phyloP scores from a whole-genome alignment of 2,329 filamentous ascomycete species.

The Aspergillus intermedius region DNA sequence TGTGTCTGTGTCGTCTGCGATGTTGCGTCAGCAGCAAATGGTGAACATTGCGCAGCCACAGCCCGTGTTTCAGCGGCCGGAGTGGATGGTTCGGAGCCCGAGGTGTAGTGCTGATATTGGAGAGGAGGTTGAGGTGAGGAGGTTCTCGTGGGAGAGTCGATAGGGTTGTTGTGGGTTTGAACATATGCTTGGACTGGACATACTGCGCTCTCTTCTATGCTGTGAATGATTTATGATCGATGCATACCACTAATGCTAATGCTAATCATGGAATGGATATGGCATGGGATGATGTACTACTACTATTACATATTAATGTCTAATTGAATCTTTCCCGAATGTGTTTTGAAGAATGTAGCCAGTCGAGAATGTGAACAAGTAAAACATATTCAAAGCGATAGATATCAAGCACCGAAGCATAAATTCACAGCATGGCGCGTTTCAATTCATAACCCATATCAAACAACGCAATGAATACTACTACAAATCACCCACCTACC shows the following conservation, averaged over 20 bases:
- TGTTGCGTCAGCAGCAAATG: slow-evolving; percentile 10
- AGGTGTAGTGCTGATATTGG: slow-evolving; percentile 4
- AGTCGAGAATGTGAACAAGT: neutral
- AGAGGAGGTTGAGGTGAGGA: slow-evolving; percentile 2
- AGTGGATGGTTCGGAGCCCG: neutral
- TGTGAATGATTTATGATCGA: neutral
- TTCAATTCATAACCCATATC: slow-evolving; percentile 12
- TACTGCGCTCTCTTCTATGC: neutral
- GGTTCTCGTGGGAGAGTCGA: slow-evolving; percentile 24
- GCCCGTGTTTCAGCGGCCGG: slow-evolving; percentile 17
- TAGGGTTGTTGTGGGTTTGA: neutral
- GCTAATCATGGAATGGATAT: neutral
- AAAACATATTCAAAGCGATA: neutral
- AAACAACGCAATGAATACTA: neutral
- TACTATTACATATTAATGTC: too few relatives aligned
- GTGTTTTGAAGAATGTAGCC: too few relatives aligned
- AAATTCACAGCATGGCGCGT: neutral
- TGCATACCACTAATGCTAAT: neutral
- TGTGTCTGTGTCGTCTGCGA: slow-evolving; percentile 23
- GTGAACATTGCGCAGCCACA: slow-evolving; percentile 24
- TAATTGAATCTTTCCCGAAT: too few relatives aligned
- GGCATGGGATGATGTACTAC: neutral
- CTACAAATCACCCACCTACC: slow-evolving; percentile 18
- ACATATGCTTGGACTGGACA: neutral
- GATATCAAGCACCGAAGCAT: neutral